Conservation (phyloP, 2,329 filamentous ascomycete genomes). For the Diaporthe sp. region DNA sequence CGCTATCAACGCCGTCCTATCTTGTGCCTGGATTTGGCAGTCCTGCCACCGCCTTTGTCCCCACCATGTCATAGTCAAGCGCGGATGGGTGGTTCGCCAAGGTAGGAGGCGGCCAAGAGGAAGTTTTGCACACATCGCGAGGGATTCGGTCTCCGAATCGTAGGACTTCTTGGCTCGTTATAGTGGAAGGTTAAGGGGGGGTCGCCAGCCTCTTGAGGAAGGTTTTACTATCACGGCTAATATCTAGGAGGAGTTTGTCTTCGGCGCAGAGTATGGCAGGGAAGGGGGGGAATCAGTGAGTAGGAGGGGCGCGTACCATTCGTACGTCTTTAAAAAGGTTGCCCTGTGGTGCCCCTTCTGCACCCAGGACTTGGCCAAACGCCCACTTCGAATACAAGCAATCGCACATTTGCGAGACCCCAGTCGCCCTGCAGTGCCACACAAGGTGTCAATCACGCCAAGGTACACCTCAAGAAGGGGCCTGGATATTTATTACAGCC, state of each 20-base stretch:
- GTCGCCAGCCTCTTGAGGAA: neutral
- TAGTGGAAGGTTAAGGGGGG: neutral
- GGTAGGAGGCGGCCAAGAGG: neutral
- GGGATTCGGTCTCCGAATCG: constrained; percentile 18
- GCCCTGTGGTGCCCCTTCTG: too few relatives aligned
- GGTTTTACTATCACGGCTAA: neutral
- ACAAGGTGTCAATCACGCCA: neutral
- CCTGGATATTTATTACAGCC: constrained; percentile 3
- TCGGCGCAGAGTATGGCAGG: too few relatives aligned
- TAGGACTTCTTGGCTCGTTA: neutral
- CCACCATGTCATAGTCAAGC: neutral
- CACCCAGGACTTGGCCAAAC: too few relatives aligned
- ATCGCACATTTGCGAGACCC: too few relatives aligned
- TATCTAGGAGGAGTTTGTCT: neutral
- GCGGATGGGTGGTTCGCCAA: neutral
- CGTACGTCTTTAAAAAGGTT: too few relatives aligned
- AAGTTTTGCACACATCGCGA: neutral
- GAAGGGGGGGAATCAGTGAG: too few relatives aligned
- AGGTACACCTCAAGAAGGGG: neutral
- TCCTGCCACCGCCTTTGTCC: neutral
- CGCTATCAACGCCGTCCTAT: neutral
- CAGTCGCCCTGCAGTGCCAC: too few relatives aligned
- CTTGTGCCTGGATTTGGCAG: neutral
- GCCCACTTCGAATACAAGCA: too few relatives aligned
- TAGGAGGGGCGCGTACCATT: too few relatives aligned